Base-by-base conservation (phyloP, 441 rosid species). In the Euphorbia neoarborescens region DNA sequence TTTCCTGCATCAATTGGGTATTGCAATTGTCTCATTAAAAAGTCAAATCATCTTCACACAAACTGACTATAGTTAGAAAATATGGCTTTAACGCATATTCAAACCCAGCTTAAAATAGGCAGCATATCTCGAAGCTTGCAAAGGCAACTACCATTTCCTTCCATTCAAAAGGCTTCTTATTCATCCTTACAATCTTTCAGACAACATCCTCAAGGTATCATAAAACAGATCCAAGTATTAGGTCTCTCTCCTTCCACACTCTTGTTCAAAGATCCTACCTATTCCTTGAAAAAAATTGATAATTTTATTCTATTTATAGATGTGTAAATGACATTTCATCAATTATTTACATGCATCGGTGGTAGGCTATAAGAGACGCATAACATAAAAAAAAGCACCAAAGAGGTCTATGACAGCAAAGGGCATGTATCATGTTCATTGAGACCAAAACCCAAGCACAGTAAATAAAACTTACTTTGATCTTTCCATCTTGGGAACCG, bases 401-500 rank as follows among this genome's bases (percentile, higher is more conserved):
- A 65, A 46, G 30, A 68, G 56, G 48, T 34, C 13, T 7, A 10
- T 3, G 27, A 6, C 35, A 5, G 3, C 17, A 25, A 68, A 22
- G 25, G 44, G 22, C 22, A 61, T 24, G 67, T 37, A 46, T n/a
- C 19, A 48, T 34, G 40, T 51, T n/a, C 58, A 68, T 40, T 25
- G 15, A 35, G 46, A 57, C 1, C 35, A 50, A 20, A 70, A 62
- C 59, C 67, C 48, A 77, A 82, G 60, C 32, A 62, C 62, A 28
- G 51, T 14, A 27, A 60, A 70, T 66, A 48, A 63, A 70, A 72
- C 78, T 84, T 83, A 89, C 97, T 79, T 96, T 93, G 76, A 96
- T 86, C 82, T 91, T 96, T 76, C 98, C 99, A 81, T 96, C 99
- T 78, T 90, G 94, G 22, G 94, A 89, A 62, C 97, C 97, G 65